phyloP scores from a whole-genome alignment of 257 asterid species.

The Nyctanthes arbortristis region DNA sequence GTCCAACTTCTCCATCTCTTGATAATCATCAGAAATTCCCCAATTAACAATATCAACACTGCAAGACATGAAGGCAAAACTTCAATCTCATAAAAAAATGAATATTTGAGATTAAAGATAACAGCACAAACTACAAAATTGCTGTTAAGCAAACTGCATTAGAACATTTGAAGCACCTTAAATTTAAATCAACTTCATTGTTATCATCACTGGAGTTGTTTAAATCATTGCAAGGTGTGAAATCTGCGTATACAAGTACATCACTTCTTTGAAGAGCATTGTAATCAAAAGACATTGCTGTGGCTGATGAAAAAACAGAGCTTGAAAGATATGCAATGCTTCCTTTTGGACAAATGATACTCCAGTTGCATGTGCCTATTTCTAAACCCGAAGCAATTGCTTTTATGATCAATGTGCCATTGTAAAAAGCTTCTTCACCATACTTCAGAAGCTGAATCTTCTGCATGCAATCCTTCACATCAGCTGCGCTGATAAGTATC shows the following conservation, averaged over 20 bases:
- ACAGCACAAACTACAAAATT: background rate
- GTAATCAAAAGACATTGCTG: conserved; percentile 61
- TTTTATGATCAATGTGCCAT: conserved; percentile 69
- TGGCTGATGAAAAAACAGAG: conserved; percentile 54
- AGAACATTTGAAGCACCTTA: conserved; percentile 43
- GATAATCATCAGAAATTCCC: conserved; percentile 40
- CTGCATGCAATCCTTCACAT: conserved; percentile 74
- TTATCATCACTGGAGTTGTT: conserved; percentile 31
- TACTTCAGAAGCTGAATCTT: conserved; percentile 71
- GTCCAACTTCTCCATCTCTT: conserved; percentile 73
- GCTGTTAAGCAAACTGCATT: background rate
- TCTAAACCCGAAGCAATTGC: conserved; percentile 89
- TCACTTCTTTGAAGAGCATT: conserved; percentile 62
- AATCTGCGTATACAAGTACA: conserved; percentile 67
- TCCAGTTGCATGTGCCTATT: conserved; percentile 92
- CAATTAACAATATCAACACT: conserved; percentile 38
- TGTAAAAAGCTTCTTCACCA: conserved; percentile 84
- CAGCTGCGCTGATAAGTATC: conserved; percentile 84
- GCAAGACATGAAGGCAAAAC: conserved; percentile 22
- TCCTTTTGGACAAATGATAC: conserved; percentile 62
- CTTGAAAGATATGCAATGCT: conserved; percentile 63
- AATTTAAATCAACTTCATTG: conserved; percentile 28
- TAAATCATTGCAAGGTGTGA: conserved; percentile 34
- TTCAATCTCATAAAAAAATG: conserved; percentile 22
- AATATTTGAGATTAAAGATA: conserved; percentile 7